These are phyloP conservation scores for Groenewaldozyma tartarivorans DNA, from an alignment of 805 yeast species.

Conservation along the genomic window DNA sequence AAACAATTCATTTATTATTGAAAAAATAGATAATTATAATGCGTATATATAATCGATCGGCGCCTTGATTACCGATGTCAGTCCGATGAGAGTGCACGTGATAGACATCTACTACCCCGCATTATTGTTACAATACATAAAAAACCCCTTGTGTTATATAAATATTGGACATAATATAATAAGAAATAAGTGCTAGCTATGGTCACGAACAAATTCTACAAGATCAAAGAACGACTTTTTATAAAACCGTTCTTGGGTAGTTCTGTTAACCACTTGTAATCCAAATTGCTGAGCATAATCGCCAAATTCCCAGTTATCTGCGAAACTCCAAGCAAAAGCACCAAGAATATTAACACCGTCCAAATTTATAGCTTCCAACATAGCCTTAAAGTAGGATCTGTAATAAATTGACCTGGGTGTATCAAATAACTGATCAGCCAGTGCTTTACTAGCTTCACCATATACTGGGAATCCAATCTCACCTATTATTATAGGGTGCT, in stretches of 20 bases:
- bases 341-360: constrained; percentile 24
- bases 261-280: constrained; percentile 8
- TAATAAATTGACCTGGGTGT: constrained; percentile 23
- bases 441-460: constrained; percentile 21
- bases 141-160: too few species aligned
- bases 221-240: neutral
- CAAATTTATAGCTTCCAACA: constrained; percentile 16
- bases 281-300: constrained; percentile 9
- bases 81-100: too few species aligned
- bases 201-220: neutral
- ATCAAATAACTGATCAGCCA: constrained; percentile 23
- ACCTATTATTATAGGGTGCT: neutral
- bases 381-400: constrained; percentile 22
- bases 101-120: too few species aligned
- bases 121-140: too few species aligned
- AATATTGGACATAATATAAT: too few species aligned
- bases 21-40: too few species aligned
- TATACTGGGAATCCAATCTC: constrained; percentile 28
- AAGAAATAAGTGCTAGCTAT: too few species aligned
- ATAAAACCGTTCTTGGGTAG: constrained; percentile 14
- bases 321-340: constrained; percentile 26
- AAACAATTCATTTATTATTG: too few species aligned
- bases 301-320: constrained; percentile 28
- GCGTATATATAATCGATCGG: too few species aligned
- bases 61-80: too few species aligned